These are phyloP conservation scores for Calonectria leucothoes DNA, from an alignment of 2,329 filamentous ascomycete genomes.

Conservation along the genomic window DNA sequence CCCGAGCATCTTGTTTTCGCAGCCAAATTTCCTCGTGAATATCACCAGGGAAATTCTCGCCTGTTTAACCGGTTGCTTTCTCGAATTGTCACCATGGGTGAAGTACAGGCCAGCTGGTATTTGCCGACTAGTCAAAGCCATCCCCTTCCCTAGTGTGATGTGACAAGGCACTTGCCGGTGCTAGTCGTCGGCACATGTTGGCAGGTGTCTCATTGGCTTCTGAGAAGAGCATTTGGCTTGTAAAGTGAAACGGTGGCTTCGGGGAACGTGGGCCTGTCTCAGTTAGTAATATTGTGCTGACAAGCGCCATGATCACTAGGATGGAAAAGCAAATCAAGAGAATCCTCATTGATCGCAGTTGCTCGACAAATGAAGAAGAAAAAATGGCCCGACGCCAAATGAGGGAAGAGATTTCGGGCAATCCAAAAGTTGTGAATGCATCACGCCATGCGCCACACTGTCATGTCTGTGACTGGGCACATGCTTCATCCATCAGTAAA, in stretches of 20 bases:
- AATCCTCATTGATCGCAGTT: not conserved
- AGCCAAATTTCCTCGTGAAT: not conserved
- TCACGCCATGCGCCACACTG: not conserved
- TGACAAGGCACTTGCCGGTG: not conserved
- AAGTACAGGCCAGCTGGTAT: not conserved
- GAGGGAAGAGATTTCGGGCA: not conserved
- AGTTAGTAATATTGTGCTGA: not conserved
- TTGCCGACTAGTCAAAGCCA: not conserved
- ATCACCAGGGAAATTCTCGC: not conserved
- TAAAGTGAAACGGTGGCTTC: not conserved
- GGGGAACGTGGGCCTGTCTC: not conserved
- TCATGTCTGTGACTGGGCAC: not conserved
- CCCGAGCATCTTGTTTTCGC: not conserved
- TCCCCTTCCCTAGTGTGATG: not conserved
- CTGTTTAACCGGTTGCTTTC: no score
- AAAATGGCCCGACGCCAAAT: not conserved
- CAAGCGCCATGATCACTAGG: no score
- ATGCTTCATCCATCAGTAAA: not conserved
- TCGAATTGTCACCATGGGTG: no score
- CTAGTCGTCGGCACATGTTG: not conserved
- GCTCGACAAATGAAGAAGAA: not conserved
- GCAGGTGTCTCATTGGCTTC: not conserved
- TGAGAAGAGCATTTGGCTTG: not conserved
- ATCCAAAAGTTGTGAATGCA: not conserved
- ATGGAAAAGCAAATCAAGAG: not conserved